Percentiles rank a stretch among this genome's conserved stretches.
phyloP scores from a whole-genome alignment of 441 rosid species.

The Gossypium schwendimanii region DNA sequence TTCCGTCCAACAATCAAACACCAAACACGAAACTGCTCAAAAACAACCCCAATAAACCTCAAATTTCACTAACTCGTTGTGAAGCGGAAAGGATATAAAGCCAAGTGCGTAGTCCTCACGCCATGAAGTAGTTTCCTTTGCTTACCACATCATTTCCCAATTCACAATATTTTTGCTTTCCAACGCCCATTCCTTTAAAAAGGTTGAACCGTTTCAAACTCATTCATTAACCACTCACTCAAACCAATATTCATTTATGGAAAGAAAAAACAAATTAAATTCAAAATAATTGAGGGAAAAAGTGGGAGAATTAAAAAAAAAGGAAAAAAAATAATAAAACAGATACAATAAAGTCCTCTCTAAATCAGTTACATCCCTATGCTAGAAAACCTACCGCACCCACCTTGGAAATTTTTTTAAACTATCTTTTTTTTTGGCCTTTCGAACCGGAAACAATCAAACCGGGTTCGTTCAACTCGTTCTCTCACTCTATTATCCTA shows the following conservation, averaged over 20 bases:
- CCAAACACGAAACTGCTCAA: not conserved
- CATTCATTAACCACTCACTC: not conserved
- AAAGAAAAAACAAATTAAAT: not conserved
- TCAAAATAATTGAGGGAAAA: not conserved
- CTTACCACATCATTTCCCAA: not conserved
- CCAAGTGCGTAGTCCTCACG: slow-evolving; percentile 13
- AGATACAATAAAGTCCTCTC: slow-evolving; percentile 20
- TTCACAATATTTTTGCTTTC: slow-evolving; percentile 37
- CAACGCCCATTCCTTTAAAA: slow-evolving; percentile 25
- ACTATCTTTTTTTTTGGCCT: not conserved
- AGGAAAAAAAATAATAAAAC: not conserved
- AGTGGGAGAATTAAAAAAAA: not conserved
- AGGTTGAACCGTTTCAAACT: slow-evolving; percentile 16
- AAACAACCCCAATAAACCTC: not conserved
- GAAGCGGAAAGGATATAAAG: too few relatives aligned
- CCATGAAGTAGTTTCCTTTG: not conserved
- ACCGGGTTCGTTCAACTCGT: slow-evolving; percentile 19
- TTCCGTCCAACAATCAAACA: not conserved
- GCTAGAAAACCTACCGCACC: slow-evolving; percentile 30
- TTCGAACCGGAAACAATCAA: slow-evolving; percentile 20
- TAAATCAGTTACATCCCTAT: slow-evolving; percentile 26
- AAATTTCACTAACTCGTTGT: not conserved
- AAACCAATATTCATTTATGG: not conserved
- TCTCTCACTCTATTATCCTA: not conserved
- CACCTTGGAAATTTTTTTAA: slow-evolving; percentile 11